These are phyloP conservation scores for Coelastrella sp. DNA, from an alignment of 139 green algal species.

Conservation along the genomic window DNA sequence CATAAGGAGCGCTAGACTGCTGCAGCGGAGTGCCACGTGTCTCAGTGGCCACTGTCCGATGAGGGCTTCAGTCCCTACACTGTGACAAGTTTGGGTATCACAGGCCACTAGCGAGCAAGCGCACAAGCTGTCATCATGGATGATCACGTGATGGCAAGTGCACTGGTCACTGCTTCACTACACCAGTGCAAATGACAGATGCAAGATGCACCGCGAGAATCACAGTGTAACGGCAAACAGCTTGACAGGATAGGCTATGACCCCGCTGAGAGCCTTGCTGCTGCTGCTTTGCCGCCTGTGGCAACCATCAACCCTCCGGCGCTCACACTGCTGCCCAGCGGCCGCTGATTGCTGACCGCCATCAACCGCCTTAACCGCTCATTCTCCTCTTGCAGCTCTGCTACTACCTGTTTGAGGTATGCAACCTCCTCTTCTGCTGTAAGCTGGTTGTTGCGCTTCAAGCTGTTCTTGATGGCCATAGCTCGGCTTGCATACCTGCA, in stretches of 20 bases:
- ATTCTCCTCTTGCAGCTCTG: slow-evolving; percentile 49
- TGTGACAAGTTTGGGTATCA: too few species aligned
- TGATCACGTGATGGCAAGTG: neutral
- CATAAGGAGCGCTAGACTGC: too few species aligned
- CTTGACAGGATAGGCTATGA: too few species aligned
- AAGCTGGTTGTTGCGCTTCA: slow-evolving; percentile 43
- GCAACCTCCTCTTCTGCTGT: slow-evolving; percentile 55
- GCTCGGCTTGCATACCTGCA: slow-evolving; percentile 41
- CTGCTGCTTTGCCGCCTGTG: neutral
- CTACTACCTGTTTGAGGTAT: slow-evolving; percentile 48
- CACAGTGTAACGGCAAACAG: too few species aligned
- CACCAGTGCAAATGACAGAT: too few species aligned
- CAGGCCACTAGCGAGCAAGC: too few species aligned
- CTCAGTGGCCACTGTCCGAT: too few species aligned
- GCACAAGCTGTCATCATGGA: neutral
- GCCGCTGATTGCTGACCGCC: neutral
- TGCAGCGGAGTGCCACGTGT: too few species aligned
- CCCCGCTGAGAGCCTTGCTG: neutral
- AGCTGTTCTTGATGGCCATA: slow-evolving; percentile 41
- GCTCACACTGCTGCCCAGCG: too few species aligned
- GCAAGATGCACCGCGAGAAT: too few species aligned
- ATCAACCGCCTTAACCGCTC: slow-evolving; percentile 21
- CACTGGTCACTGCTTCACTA: neutral
- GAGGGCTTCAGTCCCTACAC: too few species aligned
- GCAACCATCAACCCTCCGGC: neutral